phyloP scores from a whole-genome alignment of 2,329 filamentous ascomycete species.

The Knufia fluminis region DNA sequence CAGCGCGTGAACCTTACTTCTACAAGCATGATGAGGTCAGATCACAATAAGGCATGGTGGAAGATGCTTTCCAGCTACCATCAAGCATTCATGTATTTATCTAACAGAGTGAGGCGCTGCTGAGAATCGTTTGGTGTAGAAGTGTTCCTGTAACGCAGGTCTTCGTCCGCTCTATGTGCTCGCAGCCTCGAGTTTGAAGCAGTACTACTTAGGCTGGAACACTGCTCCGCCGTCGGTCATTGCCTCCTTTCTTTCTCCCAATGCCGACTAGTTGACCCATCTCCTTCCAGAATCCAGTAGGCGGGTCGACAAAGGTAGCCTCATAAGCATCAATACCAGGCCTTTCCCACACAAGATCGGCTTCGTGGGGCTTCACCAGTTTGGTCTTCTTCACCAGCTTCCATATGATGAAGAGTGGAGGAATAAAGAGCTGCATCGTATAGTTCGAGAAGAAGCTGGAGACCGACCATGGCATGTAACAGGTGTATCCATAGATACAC shows the following conservation, averaged over 20 bases:
- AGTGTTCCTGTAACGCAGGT: too few species aligned
- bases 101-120: too few species aligned
- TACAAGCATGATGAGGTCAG: too few species aligned
- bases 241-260: background rate
- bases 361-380: conserved; percentile 39
- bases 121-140: too few species aligned
- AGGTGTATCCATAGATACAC: background rate
- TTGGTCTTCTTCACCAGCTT: conserved; percentile 26
- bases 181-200: too few species aligned
- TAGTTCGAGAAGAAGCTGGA: background rate
- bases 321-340: conserved; percentile 51
- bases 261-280: conserved; percentile 38
- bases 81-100: too few species aligned
- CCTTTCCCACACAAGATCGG: conserved; percentile 51
- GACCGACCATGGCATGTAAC: background rate
- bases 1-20: too few species aligned
- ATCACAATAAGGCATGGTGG: too few species aligned
- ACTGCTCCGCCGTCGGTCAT: too few species aligned
- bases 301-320: conserved; percentile 41
- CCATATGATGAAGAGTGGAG: conserved; percentile 13
- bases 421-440: conserved; percentile 7
- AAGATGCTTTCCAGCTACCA: too few species aligned
- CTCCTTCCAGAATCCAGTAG: conserved; percentile 49
- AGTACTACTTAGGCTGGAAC: too few species aligned
- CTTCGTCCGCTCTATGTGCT: too few species aligned